Evolutionary conservation across 2,329 filamentous ascomycete genomes (phyloP).

Genomic region (Trichoderma pleuroti): DNA sequence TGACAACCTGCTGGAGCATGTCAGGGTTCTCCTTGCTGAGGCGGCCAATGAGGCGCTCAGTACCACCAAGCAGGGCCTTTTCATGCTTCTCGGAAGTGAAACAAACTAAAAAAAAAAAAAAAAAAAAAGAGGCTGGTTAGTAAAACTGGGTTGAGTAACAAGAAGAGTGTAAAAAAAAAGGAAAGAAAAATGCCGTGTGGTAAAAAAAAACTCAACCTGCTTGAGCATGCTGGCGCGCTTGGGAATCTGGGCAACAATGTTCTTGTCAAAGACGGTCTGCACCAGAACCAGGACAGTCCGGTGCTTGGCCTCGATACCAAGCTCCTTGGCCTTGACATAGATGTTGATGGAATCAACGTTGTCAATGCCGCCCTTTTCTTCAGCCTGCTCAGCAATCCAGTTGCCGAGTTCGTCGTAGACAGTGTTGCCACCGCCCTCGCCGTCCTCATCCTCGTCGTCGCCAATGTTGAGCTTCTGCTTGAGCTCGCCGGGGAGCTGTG

Average conservation of each 20-base stretch:
- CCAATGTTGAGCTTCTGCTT: slow-evolving; percentile 86
- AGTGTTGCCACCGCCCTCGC: slow-evolving; percentile 69
- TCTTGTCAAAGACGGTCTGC: slow-evolving; percentile 89
- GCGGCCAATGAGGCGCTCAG: slow-evolving; percentile 79
- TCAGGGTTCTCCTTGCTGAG: slow-evolving; percentile 74
- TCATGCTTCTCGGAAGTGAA: slow-evolving; percentile 88
- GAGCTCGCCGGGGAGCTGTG: slow-evolving; percentile 88
- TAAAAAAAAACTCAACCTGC: slow-evolving; percentile 57
- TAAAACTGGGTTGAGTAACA: not conserved
- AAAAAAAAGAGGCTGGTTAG: no score
- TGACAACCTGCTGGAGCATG: slow-evolving; percentile 70
- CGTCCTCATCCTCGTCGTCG: slow-evolving; percentile 75
- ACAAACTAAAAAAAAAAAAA: slow-evolving; percentile 52
- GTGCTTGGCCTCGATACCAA: slow-evolving; percentile 92
- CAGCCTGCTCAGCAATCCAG: slow-evolving; percentile 78
- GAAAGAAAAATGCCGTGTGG: no score
- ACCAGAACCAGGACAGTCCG: slow-evolving; percentile 88
- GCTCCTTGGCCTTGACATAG: slow-evolving; percentile 94
- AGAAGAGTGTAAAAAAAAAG: not conserved
- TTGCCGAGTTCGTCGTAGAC: slow-evolving; percentile 87
- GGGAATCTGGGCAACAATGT: slow-evolving; percentile 82
- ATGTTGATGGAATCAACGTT: slow-evolving; percentile 86
- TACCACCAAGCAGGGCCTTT: slow-evolving; percentile 91
- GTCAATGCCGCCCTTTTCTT: slow-evolving; percentile 68
- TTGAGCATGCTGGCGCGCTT: slow-evolving; percentile 83